These are phyloP conservation scores for Oryza nivara DNA, from an alignment of 176 grass and related monocot species.

Conservation along the genomic window DNA sequence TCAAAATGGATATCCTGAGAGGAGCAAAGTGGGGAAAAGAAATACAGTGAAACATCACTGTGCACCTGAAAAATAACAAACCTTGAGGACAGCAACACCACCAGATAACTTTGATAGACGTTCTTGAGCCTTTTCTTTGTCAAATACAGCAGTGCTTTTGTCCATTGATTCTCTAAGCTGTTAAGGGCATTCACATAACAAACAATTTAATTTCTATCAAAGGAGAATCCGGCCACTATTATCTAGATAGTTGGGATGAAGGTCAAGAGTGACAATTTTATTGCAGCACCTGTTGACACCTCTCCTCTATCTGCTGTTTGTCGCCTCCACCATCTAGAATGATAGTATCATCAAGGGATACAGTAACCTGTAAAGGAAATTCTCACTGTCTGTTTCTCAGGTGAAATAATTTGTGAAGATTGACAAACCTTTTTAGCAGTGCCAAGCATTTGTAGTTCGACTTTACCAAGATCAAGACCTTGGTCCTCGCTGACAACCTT, in stretches of 20 bases:
- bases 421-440: slow-evolving; percentile 88
- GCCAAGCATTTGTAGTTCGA: slow-evolving; percentile 85
- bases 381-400: slow-evolving; percentile 32
- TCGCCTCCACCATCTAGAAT: slow-evolving; percentile 90
- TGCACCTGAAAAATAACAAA: slow-evolving; percentile 49
- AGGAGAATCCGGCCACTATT: slow-evolving; percentile 12
- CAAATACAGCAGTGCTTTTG: slow-evolving; percentile 77
- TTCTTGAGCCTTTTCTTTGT: slow-evolving; percentile 97
- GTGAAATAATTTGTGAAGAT: slow-evolving; percentile 28
- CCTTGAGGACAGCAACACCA: slow-evolving; percentile 87
- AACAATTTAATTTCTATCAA: slow-evolving; percentile 21
- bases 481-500: slow-evolving; percentile 86
- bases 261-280: slow-evolving; percentile 6
- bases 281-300: slow-evolving; percentile 71
- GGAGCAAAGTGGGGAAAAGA: slow-evolving; percentile 14
- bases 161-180: slow-evolving; percentile 87
- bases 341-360: slow-evolving; percentile 87
- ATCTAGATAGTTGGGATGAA: slow-evolving; percentile 11
- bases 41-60: neutral
- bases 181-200: slow-evolving; percentile 32
- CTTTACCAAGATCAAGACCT: slow-evolving; percentile 71
- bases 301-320: slow-evolving; percentile 73
- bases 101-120: slow-evolving; percentile 93
- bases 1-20: slow-evolving; percentile 23
- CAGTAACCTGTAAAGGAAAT: slow-evolving; percentile 64